Base-by-base conservation (phyloP, 371 early-diverging fungal species). In the Chytridium lagenaria region DNA sequence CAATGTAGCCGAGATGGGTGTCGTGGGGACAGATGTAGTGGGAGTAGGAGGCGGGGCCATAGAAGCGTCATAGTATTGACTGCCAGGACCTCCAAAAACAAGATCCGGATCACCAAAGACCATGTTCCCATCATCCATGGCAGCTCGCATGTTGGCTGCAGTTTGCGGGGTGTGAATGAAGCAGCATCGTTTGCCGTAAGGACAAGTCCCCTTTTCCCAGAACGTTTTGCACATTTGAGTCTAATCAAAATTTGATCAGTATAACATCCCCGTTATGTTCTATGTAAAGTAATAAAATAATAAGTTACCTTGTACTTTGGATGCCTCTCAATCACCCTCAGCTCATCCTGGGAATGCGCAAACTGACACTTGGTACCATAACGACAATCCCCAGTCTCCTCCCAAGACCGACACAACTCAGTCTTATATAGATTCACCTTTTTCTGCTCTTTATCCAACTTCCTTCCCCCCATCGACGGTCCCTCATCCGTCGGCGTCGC, bases 341-440 rank as follows among this genome's bases (percentile, higher is more conserved):
- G 87, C 82, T 99, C 98, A 36, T 80, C 70, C 26, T 75, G 64
- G 16, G 90, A 90, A 79, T 99, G 98, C 10, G 98, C 98, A 90
- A 97, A 99, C 75, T 97, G 95, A 83, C 99, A 99, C 83, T 94
- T 93, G 33, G 85, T 87, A 1, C 93, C 95, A 82, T 97, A 99
- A 72, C 91, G 89, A 87, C 99, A 99, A n/a, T 86, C 80, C 2
- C 94, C 93, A 10, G 90, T 92, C 68, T 94, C 94, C 81, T 90
- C 91, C 85, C 90, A 94, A 40, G 93, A 92, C 39, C 95, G 89
- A 79, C 99, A 99, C 67, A 97, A 87, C 83, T 99, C 99, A 2
- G 99, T 99, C 85, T 98, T 98, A 89, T 96, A 99, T 12, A 98
- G 84, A 50, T 88, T 88, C 5, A 85, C 77, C 68, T 90, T 90